phyloP scores from a whole-genome alignment of 176 grass and related monocot species.

The Miscanthus lutarioriparius region DNA sequence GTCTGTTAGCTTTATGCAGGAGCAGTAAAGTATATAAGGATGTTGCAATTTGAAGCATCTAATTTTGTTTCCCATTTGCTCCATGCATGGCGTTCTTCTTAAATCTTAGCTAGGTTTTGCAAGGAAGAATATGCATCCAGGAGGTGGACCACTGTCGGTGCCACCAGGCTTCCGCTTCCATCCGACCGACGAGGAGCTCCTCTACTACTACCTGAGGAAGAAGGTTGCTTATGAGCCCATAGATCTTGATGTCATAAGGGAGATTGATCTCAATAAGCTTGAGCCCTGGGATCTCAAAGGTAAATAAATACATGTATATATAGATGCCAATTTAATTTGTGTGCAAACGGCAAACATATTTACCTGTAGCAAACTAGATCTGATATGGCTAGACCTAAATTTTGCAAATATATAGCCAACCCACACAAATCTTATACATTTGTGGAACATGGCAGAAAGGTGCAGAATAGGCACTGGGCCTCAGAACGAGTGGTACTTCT shows the following conservation, averaged over 20 bases:
- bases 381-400: not conserved
- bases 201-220: slow-evolving; percentile 98
- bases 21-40: slow-evolving; percentile 42
- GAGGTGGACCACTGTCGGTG: slow-evolving; percentile 58
- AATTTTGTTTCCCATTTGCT: slow-evolving; percentile 12
- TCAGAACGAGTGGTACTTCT: slow-evolving; percentile 98
- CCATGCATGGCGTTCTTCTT: slow-evolving; percentile 6
- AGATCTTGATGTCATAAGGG: slow-evolving; percentile 98
- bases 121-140: slow-evolving; percentile 76
- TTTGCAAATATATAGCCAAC: not conserved
- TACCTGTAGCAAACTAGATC: not conserved
- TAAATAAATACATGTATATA: slow-evolving; percentile 15
- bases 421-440: not conserved
- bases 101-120: slow-evolving; percentile 44
- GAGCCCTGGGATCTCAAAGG: slow-evolving; percentile 99
- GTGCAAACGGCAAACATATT: not conserved
- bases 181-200: slow-evolving; percentile 92
- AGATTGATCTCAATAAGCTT: slow-evolving; percentile 89
- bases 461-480: slow-evolving; percentile 90
- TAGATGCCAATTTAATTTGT: not conserved
- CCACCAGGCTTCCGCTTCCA: slow-evolving; percentile 96
- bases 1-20: slow-evolving; percentile 14
- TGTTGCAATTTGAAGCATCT: slow-evolving; percentile 13
- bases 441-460: slow-evolving; percentile 53
- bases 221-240: slow-evolving; percentile 94